Evolutionary conservation across 2,329 filamentous ascomycete species (phyloP).

Genomic region (Clonostachys sp.): DNA sequence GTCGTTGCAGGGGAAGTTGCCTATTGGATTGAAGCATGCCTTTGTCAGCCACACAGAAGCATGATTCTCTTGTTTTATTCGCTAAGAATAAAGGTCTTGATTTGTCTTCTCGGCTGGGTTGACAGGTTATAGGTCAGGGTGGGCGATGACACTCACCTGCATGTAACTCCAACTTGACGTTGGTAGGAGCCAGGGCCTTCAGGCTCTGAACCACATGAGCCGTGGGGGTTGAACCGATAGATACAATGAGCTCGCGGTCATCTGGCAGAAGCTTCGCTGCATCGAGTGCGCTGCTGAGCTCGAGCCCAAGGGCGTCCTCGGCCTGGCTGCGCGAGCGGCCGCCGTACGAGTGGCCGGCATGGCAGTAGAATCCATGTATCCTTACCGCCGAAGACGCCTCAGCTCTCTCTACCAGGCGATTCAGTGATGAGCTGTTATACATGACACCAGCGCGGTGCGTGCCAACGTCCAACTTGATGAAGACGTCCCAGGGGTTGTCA

Average conservation of each 20-base stretch:
- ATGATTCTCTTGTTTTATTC: too few species aligned
- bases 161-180: constrained; percentile 26
- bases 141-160: constrained; percentile 11
- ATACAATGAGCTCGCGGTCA: constrained; percentile 18
- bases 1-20: constrained; percentile 28
- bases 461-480: constrained; percentile 30
- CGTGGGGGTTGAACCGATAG: constrained; percentile 27
- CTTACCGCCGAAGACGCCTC: constrained; percentile 17
- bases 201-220: constrained; percentile 25
- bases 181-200: constrained; percentile 17
- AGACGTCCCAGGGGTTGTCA: constrained; percentile 21
- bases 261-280: constrained; percentile 19
- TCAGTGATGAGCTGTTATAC: constrained; percentile 14
- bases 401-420: constrained; percentile 15
- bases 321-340: constrained; percentile 21
- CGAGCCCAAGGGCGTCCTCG: constrained; percentile 16
- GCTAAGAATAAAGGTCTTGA: too few species aligned
- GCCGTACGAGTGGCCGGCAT: constrained; percentile 29
- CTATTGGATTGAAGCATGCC: too few species aligned
- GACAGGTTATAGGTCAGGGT: too few species aligned
- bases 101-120: too few species aligned
- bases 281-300: constrained; percentile 19
- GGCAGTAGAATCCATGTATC: constrained; percentile 30
- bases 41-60: too few species aligned
- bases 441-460: constrained; percentile 24